phyloP scores from a whole-genome alignment of 129 eudicot genomes.

The Gnaphalium uliginosum region DNA sequence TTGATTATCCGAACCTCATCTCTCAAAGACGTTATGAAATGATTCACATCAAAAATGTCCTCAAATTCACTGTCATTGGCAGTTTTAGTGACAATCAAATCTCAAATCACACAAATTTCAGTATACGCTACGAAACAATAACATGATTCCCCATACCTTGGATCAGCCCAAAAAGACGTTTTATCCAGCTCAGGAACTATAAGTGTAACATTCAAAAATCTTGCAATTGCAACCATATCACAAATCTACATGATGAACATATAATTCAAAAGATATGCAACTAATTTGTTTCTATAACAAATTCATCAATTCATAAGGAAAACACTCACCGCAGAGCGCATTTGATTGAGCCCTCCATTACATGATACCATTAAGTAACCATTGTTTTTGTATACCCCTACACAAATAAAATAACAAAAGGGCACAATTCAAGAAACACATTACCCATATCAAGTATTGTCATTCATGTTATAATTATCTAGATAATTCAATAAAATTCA shows the following conservation, averaged over 20 bases:
- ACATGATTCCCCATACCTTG: conserved; percentile 48
- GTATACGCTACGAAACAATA: neutral
- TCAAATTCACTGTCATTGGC: conserved; percentile 72
- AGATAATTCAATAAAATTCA: neutral
- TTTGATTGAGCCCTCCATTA: conserved; percentile 97
- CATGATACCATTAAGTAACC: conserved; percentile 96
- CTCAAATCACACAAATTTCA: conserved; percentile 8
- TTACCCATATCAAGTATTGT: conserved; percentile 7
- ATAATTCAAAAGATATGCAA: neutral
- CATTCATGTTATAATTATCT: neutral
- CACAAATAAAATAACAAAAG: neutral
- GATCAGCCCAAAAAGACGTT: conserved; percentile 98
- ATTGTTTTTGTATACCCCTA: conserved; percentile 91
- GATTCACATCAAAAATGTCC: conserved; percentile 91
- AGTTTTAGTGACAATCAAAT: neutral
- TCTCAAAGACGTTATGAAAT: conserved; percentile 85
- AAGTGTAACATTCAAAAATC: conserved; percentile 83
- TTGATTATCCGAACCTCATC: conserved; percentile 89
- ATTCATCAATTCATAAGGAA: neutral
- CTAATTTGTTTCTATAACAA: neutral
- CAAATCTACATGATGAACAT: conserved; percentile 61
- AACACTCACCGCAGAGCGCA: conserved; percentile 87
- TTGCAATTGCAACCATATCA: conserved; percentile 94
- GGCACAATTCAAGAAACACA: conserved; percentile 7
- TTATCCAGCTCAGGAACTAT: conserved; percentile 93